Conservation (phyloP, 1,284 basidiomycete genomes). For the Sporisorium exsertum region DNA sequence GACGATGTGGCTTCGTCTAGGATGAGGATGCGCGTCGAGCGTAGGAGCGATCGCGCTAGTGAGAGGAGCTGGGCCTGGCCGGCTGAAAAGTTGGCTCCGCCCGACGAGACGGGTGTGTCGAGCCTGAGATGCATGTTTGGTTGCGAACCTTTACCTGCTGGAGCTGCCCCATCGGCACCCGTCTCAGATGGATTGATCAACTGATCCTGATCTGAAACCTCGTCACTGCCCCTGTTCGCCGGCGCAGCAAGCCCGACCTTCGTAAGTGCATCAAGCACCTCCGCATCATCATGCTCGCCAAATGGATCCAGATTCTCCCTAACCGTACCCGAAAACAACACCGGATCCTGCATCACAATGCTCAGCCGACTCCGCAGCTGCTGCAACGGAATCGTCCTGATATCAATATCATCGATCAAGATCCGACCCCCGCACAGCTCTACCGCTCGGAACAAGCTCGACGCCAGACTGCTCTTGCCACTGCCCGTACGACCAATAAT, state of each 20-base stretch:
- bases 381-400: slow-evolving; percentile 45
- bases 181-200: slow-evolving; percentile 69
- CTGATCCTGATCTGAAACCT: slow-evolving; percentile 15
- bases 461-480: slow-evolving; percentile 59
- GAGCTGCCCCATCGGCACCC: not conserved
- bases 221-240: not conserved
- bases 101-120: slow-evolving; percentile 80
- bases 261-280: slow-evolving; percentile 75
- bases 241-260: slow-evolving; percentile 65
- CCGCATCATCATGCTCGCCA: slow-evolving; percentile 82
- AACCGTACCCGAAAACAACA: slow-evolving; percentile 87
- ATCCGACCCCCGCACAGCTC: slow-evolving; percentile 59
- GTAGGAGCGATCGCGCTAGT: slow-evolving; percentile 79
- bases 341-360: slow-evolving; percentile 75
- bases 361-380: slow-evolving; percentile 70
- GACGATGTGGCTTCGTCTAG: slow-evolving; percentile 81
- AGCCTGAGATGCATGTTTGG: slow-evolving; percentile 72
- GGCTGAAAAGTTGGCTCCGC: slow-evolving; percentile 85
- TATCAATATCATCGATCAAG: slow-evolving; percentile 62
- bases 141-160: not conserved
- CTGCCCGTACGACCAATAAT: slow-evolving; percentile 73
- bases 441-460: slow-evolving; percentile 36
- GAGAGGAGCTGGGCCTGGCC: slow-evolving; percentile 86
- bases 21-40: slow-evolving; percentile 81
- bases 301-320: slow-evolving; percentile 90